Evolutionary conservation across 2,329 filamentous ascomycete genomes (phyloP).

Genomic region (Trichoderma afroharzianum): DNA sequence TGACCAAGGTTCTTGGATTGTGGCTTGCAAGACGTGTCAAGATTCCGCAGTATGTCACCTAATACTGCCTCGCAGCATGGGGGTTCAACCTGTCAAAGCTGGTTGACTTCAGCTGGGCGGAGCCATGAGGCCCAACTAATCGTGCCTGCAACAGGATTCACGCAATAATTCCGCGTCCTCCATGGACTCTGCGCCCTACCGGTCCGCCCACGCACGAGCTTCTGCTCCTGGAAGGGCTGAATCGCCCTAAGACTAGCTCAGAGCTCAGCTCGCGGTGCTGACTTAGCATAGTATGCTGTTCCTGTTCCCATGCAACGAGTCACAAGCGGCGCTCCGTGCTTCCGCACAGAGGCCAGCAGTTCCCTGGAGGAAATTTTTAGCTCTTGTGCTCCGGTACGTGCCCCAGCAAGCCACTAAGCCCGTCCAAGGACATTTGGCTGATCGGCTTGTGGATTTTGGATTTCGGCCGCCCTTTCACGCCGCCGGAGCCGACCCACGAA

Average conservation of each 20-base stretch:
- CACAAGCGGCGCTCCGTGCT: background rate
- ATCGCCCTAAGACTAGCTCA: constrained; percentile 8
- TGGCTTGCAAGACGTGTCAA: constrained; percentile 1
- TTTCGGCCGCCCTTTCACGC: background rate
- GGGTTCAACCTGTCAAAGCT: background rate
- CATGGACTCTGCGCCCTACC: constrained; percentile 10
- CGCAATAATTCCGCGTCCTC: background rate
- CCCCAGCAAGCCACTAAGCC: background rate
- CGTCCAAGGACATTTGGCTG: background rate
- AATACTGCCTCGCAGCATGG: background rate
- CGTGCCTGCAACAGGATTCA: background rate
- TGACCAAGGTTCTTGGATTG: background rate
- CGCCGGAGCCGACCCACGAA: constrained; percentile 4
- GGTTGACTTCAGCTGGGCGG: constrained; percentile 1
- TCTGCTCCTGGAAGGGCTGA: constrained; percentile 6
- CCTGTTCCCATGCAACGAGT: background rate
- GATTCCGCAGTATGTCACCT: background rate
- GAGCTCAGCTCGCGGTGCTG: constrained; percentile 7
- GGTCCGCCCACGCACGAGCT: constrained; percentile 1
- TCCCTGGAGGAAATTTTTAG: background rate
- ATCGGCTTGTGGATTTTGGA: constrained; percentile 4
- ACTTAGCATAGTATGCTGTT: background rate
- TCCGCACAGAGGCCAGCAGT: background rate
- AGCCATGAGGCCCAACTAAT: background rate
- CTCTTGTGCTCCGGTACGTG: background rate